phyloP scores from a whole-genome alignment of 805 yeast species.

The Dipodascopsis uninucleata region DNA sequence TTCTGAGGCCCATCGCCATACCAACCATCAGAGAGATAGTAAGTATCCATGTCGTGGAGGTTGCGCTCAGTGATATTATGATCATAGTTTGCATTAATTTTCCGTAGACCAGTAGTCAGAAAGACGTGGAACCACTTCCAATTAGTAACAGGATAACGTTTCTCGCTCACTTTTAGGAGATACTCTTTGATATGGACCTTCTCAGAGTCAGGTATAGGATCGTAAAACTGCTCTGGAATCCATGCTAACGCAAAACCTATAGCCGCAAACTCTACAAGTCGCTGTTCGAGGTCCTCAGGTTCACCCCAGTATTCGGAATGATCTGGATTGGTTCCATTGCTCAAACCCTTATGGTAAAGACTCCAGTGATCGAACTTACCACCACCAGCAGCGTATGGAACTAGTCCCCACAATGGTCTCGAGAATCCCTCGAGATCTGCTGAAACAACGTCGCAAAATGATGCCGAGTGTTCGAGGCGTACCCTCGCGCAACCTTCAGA shows the following conservation, averaged over 20 bases:
- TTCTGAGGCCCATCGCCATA: slow-evolving; percentile 34
- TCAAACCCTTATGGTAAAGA: slow-evolving; percentile 31
- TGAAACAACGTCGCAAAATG: slow-evolving; percentile 31
- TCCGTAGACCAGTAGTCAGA: slow-evolving; percentile 33
- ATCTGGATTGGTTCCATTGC: slow-evolving; percentile 34
- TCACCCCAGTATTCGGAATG: slow-evolving; percentile 36
- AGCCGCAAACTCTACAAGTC: slow-evolving; percentile 36
- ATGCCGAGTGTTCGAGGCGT: too few relatives aligned
- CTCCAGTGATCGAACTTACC: slow-evolving; percentile 28
- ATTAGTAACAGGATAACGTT: slow-evolving; percentile 29
- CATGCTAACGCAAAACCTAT: slow-evolving; percentile 33
- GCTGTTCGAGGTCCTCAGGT: slow-evolving; percentile 30
- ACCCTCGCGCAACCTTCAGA: too few relatives aligned
- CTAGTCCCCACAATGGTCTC: slow-evolving; percentile 37
- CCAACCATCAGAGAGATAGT: slow-evolving; percentile 36
- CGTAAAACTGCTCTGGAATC: slow-evolving; percentile 34
- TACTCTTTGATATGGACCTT: slow-evolving; percentile 29
- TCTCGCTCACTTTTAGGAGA: slow-evolving; percentile 27
- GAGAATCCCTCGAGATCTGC: slow-evolving; percentile 36
- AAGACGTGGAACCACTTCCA: slow-evolving; percentile 37
- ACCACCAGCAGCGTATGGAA: slow-evolving; percentile 33
- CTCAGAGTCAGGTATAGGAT: slow-evolving; percentile 30
- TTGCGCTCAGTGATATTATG: slow-evolving; percentile 19
- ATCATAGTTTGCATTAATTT: slow-evolving; percentile 29
- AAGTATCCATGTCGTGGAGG: slow-evolving; percentile 30